Evolutionary conservation across 2,329 filamentous ascomycete species (phyloP).

Genomic region (Intubia oerlemansii): DNA sequence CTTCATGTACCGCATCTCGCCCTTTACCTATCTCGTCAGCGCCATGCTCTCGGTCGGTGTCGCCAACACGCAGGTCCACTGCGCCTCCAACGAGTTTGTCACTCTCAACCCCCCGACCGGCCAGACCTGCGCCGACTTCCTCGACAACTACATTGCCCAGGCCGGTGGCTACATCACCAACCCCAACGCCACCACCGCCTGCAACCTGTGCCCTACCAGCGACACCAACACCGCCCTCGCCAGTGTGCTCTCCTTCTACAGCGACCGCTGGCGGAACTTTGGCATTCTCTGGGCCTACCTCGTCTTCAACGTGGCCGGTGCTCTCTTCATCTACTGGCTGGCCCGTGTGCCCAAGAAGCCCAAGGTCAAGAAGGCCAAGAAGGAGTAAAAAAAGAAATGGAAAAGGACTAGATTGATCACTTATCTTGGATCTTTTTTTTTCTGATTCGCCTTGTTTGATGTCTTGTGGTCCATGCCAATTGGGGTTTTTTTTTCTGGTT

Average conservation of each 20-base stretch:
- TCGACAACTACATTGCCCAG: conserved; percentile 24
- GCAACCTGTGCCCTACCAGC: conserved; percentile 31
- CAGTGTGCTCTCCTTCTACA: conserved; percentile 27
- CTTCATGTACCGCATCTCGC: conserved; percentile 66
- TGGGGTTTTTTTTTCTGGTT: neutral
- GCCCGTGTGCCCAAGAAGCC: conserved; percentile 10
- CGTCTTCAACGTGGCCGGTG: conserved; percentile 27
- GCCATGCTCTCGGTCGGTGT: conserved; percentile 51
- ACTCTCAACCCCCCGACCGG: conserved; percentile 38
- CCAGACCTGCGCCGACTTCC: conserved; percentile 38
- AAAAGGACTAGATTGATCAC: too few relatives aligned
- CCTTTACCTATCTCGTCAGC: conserved; percentile 62
- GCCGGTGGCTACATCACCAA: conserved; percentile 34
- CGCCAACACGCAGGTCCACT: conserved; percentile 42
- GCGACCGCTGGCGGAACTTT: conserved; percentile 46
- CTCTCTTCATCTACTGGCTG: conserved; percentile 15
- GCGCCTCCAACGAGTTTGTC: conserved; percentile 48
- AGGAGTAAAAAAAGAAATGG: too few relatives aligned
- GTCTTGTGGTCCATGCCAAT: too few relatives aligned
- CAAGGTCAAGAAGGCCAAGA: conserved; percentile 6
- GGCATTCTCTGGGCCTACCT: conserved; percentile 34
- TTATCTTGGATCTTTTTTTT: too few relatives aligned
- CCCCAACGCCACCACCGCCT: conserved; percentile 22
- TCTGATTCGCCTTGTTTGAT: too few relatives aligned
- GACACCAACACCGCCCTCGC: conserved; percentile 31